Percentiles rank a stretch among this genome's conserved stretches.
phyloP scores from a whole-genome alignment of 2,329 filamentous ascomycete species.

The Aspergillus neotritici region DNA sequence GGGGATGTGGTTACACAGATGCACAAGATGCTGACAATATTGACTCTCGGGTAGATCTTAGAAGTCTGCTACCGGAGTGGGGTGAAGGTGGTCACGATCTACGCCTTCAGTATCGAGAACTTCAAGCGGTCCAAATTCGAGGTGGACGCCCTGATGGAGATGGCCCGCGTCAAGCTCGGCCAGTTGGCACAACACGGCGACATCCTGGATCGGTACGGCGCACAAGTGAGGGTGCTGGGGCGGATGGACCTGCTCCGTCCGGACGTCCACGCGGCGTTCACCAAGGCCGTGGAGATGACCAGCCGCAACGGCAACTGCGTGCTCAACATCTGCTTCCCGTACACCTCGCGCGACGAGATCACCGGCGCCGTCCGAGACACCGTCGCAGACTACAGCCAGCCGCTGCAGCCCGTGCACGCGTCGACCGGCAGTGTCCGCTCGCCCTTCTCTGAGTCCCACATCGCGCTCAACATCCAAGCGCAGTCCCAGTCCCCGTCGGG shows the following conservation, averaged over 20 bases:
- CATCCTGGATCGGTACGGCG: slow-evolving; percentile 86
- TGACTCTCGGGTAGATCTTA: slow-evolving; percentile 59
- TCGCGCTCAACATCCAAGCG: slow-evolving; percentile 76
- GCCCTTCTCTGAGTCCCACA: slow-evolving; percentile 81
- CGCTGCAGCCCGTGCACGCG: slow-evolving; percentile 46
- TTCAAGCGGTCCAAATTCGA: slow-evolving; percentile 96
- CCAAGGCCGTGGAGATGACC: slow-evolving; percentile 79
- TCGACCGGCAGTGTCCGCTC: slow-evolving; percentile 44
- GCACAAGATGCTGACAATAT: background rate
- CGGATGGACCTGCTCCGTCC: slow-evolving; percentile 75
- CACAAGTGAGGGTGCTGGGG: slow-evolving; percentile 76
- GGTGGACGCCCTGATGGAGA: slow-evolving; percentile 93
- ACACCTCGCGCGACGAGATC: slow-evolving; percentile 93
- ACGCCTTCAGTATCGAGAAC: slow-evolving; percentile 98
- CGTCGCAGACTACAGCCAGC: slow-evolving; percentile 76
- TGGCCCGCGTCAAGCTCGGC: slow-evolving; percentile 89
- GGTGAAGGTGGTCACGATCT: slow-evolving; percentile 94
- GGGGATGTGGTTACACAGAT: background rate
- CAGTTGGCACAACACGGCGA: slow-evolving; percentile 92
- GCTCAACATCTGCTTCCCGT: slow-evolving; percentile 95
- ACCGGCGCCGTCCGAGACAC: slow-evolving; percentile 82
- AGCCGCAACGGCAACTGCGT: slow-evolving; percentile 73
- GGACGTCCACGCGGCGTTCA: slow-evolving; percentile 83
- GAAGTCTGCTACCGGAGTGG: slow-evolving; percentile 98
- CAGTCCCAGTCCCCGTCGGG: slow-evolving; percentile 41